Base-by-base conservation (phyloP, 1,139 yeast species). In the Ogataea hybrid region DNA sequence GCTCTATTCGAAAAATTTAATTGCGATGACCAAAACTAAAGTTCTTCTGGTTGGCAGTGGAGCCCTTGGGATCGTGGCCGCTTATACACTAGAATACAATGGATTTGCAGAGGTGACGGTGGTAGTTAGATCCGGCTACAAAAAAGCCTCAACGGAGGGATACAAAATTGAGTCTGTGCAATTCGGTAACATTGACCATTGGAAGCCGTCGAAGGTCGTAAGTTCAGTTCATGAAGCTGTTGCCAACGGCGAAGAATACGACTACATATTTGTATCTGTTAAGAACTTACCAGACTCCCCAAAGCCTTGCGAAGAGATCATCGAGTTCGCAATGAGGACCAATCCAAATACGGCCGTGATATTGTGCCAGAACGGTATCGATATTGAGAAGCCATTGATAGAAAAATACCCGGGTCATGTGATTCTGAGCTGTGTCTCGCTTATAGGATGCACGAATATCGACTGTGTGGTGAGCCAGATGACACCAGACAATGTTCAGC, bases 1-100 rank as follows among this genome's bases (percentile, higher is more conserved):
- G 20, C 20, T 18, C 7, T 6, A 6, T 7, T 6, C 20, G 14
- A 17, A 25, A 30, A 25, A 25, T 23, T 12, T 10, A 10, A 10
- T 10, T 7, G 11, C n/a, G 10, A 28, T 28, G 31, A 5, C 28
- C 14, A 48, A 42, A 38, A 38, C 50, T 25, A 46, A 48, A 34
- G 62, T 70, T 3, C 60, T 77, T 36, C 66, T 72, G 21, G 66
- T 77, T 41, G 82, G 83, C 5, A 69, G 77, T 32, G 83, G 82
- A 5, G 82, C 84, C 15, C 78, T 80, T 2, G 86, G 85, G 10
- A 68, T 76, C 10, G 70, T 80, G 10, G 73, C 79, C 12, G 79
- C 83, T 0, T 64, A 73, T 37, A 68, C 80, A 1, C 61, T 80
- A 20, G 64, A 62, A 37, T 63, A 64, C 35, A 57, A 62, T 4